phyloP scores from a whole-genome alignment of 1,284 basidiomycete species.

The Trichosporon coremiiforme region DNA sequence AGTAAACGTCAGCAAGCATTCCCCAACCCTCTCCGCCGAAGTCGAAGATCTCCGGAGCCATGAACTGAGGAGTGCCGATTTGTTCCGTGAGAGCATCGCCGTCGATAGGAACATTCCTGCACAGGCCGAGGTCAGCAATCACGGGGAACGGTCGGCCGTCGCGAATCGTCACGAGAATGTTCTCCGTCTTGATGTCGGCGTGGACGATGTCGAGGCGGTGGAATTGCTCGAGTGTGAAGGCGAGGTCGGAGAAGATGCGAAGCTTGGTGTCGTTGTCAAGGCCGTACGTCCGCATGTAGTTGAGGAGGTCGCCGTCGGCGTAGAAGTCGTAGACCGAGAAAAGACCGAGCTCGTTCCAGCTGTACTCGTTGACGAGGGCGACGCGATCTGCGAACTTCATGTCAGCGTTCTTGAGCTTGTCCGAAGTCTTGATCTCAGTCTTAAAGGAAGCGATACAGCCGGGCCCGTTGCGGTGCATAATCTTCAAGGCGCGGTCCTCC shows the following conservation, averaged over 20 bases:
- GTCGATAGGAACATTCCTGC: neutral
- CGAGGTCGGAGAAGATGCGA: neutral
- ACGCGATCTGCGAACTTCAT: neutral
- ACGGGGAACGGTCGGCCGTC: neutral
- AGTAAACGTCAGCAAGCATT: neutral
- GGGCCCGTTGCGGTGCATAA: neutral
- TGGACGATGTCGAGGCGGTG: neutral
- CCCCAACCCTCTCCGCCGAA: neutral
- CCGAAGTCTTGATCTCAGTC: neutral
- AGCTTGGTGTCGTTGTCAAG: neutral
- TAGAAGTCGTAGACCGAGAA: neutral
- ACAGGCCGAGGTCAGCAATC: neutral
- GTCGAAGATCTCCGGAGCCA: neutral
- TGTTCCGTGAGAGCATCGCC: neutral
- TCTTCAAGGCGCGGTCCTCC: neutral
- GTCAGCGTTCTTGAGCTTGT: neutral
- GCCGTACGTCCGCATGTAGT: neutral
- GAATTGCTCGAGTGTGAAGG: neutral
- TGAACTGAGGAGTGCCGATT: neutral
- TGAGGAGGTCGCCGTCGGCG: neutral
- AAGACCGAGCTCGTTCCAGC: neutral
- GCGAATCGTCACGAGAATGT: neutral
- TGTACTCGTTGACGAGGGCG: neutral
- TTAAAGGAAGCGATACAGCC: neutral
- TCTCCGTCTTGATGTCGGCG: constrained; percentile 6